These are phyloP conservation scores for Acacia concinna DNA, from an alignment of 331 rosid species.

Conservation along the genomic window DNA sequence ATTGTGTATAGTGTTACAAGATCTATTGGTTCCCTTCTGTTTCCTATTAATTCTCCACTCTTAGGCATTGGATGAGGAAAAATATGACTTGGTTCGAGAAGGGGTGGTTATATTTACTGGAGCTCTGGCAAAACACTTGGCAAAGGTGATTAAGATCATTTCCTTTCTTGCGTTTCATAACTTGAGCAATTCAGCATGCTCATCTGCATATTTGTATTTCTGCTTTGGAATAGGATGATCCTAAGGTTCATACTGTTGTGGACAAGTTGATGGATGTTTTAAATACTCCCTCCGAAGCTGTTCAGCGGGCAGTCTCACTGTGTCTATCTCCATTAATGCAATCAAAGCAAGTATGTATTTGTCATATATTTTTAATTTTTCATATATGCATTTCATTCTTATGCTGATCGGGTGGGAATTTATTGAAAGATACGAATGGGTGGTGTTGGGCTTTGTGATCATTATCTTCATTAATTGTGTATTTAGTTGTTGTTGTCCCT, in stretches of 20 bases:
- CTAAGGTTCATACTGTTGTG: slow-evolving; percentile 87
- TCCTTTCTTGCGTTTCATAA: neutral
- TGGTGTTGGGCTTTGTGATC: neutral
- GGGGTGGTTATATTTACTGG: slow-evolving; percentile 98
- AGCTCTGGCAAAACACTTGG: slow-evolving; percentile 93
- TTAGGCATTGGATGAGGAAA: slow-evolving; percentile 89
- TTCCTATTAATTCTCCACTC: slow-evolving; percentile 20
- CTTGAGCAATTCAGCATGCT: neutral
- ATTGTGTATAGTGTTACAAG: neutral
- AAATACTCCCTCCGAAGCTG: slow-evolving; percentile 98
- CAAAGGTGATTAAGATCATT: slow-evolving; percentile 54
- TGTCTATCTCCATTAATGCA: slow-evolving; percentile 94
- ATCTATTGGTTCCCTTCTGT: neutral
- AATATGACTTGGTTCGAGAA: slow-evolving; percentile 94
- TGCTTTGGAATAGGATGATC: slow-evolving; percentile 71
- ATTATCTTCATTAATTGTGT: neutral
- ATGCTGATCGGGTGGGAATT: slow-evolving; percentile 10
- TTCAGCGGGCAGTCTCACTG: slow-evolving; percentile 89
- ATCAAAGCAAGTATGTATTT: slow-evolving; percentile 75
- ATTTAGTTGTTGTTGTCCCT: slow-evolving; percentile 7
- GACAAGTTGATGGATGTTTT: slow-evolving; percentile 92
- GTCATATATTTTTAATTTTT: slow-evolving; percentile 9
- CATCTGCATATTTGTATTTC: slow-evolving; percentile 2
- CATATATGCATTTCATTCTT: slow-evolving; percentile 10
- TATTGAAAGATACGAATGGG: neutral